Base-by-base conservation (phyloP, 1,284 basidiomycete genomes). In the Fomitopsis betulina region DNA sequence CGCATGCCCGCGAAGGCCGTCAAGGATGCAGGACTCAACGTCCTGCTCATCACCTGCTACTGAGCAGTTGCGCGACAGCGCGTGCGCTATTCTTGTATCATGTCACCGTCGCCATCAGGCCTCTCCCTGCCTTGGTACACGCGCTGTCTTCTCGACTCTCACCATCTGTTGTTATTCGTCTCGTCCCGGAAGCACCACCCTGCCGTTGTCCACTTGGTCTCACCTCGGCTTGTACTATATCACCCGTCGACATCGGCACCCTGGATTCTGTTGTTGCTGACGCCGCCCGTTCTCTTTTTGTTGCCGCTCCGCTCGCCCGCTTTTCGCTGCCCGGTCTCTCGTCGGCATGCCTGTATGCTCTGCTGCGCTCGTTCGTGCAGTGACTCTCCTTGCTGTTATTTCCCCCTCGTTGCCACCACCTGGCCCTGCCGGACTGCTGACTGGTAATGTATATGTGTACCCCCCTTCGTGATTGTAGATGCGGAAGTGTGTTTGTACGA, bases 21-120 rank as follows among this genome's bases (percentile, higher is more conserved):
- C 38, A 91, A 91, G 75, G 70, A 82, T 61, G 77, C 76, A 21
- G 87, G 87, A 0, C 68, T 91, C 54, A 79, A 82, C 58, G 85
- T 86, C 27, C 73, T 90, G 21, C 72, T 91, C 56, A 80, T 90
- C 33, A 68, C 67, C 39, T 69, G 63, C 60, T 67, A 65, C 60
- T 62, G 56, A 59, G 38, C 43, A 7, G 42, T 25, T 9, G 25
- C 40, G 32, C 21, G 9, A 3, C 32, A n/a, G 27, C n/a, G 19
- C 21, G 25, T 15, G 33, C 8, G n/a, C 15, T 21, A 21, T 42
- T 42, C 50, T 42, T 47, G 23, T 45, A 54, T 19, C 39, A 39
- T 21, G 7, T 30, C 17, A 10, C 27, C 3, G 12, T 27, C 25
- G 5, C 25, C 30, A 23, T 43, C 42, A 21, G 27, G 42, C 19